Base-by-base conservation (phyloP, 345 rosid genomes). In the Atalantia buxifolia region DNA sequence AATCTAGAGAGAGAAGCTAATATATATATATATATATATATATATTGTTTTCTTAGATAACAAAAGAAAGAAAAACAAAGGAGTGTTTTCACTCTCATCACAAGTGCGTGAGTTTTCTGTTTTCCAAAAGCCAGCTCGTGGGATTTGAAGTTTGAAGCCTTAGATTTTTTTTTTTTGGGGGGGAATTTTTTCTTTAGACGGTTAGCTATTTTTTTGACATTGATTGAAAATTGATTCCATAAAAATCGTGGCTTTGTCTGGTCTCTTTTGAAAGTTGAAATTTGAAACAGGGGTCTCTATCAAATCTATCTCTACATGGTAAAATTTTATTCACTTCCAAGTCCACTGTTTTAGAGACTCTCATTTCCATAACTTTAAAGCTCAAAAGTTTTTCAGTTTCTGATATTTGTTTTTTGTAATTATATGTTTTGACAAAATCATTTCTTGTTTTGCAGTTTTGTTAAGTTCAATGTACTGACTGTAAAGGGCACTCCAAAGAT, bases 281-380 rank as follows among this genome's bases (percentile, higher is more conserved):
- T 53, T 53, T 5, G 73, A 55, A 81, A 79, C 61, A 69, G 65
- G 72, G 71, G 91, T 85, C 88, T 69, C 80, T 72, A 33, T 85
- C 87, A 84, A 85, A 86, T 83, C 83, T 35, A 72, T 79, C 83
- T 81, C 85, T 81, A 81, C 85, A 82, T 69, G 78, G 89, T 45
- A 77, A 79, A 76, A 81, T 35, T 60, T 33, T 59, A 55, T 73
- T 64, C n/a, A 76, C 85, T 86, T 57, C 83, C 71, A 35, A 24
- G 64, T 64, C 71, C 76, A 79, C 82, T 65, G 50, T 81, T 55
- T 66, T 18, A 67, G 85, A 55, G 50, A 13, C 77, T 76, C 74
- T 84, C 87, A 27, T 69, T 79, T 21, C 83, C 81, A 79, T 31
- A 56, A 75, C 71, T 70, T 69, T 48, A 72, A 67, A 61, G 35